Percentiles rank a stretch among this genome's conserved stretches.
These are phyloP conservation scores for Bipolaris cookei DNA, from an alignment of 2,329 filamentous ascomycete genomes.

Conservation along the genomic window DNA sequence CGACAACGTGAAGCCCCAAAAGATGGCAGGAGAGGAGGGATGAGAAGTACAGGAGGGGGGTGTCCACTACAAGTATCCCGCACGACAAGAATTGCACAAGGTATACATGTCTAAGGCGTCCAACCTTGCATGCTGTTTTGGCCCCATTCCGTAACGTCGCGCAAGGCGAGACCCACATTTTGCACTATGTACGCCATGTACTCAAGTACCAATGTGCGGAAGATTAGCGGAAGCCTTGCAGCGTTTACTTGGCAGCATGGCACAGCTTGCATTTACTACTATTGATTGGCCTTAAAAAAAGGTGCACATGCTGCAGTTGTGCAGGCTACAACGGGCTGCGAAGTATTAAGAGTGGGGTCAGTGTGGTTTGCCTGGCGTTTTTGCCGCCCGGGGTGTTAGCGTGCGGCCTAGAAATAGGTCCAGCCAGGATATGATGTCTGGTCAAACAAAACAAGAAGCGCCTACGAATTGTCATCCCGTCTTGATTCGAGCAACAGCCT, in stretches of 20 bases:
- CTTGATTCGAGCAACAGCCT: no score
- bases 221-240: neutral
- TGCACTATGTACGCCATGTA: neutral
- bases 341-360: neutral
- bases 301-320: neutral
- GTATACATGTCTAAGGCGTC: neutral
- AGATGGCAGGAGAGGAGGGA: no score
- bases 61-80: no score
- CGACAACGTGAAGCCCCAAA: neutral
- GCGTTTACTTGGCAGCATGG: neutral
- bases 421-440: no score
- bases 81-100: neutral
- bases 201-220: no score
- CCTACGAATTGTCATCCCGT: neutral
- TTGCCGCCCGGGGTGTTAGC: neutral
- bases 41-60: neutral
- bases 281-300: neutral
- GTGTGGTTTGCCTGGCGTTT: neutral
- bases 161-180: neutral
- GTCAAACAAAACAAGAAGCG: no score
- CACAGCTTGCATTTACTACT: neutral
- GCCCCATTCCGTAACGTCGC: neutral
- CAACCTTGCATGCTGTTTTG: neutral
- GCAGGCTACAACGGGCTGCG: neutral
- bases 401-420: neutral